Evolutionary conservation across 768 basidiomycete genomes (phyloP).

Genomic region (Gloeophyllum trabeum): DNA sequence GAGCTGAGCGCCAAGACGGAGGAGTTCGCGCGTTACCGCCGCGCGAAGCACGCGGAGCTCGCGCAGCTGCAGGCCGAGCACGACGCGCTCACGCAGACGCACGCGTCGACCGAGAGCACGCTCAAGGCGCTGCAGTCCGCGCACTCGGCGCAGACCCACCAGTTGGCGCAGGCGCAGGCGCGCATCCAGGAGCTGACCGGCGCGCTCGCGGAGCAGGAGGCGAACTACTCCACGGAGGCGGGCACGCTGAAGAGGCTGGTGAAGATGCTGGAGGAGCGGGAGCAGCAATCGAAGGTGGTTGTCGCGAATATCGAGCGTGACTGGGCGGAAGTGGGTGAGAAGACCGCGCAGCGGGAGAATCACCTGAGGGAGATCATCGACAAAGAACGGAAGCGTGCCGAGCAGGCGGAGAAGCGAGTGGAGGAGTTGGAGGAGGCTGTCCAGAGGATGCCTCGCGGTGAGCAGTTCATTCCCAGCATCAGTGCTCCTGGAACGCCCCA

Average conservation of each 20-base stretch:
- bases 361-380: conserved; percentile 60
- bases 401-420: conserved; percentile 59
- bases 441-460: conserved; percentile 61
- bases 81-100: conserved; percentile 60
- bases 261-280: conserved; percentile 78
- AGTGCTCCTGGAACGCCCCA: conserved; percentile 9
- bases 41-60: conserved; percentile 70
- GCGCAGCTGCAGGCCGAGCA: conserved; percentile 65
- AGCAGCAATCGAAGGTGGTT: conserved; percentile 73
- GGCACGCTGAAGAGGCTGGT: conserved; percentile 66
- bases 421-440: conserved; percentile 67
- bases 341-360: conserved; percentile 56
- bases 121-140: conserved; percentile 66
- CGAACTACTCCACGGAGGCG: conserved; percentile 70
- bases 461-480: conserved; percentile 46
- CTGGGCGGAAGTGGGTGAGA: conserved; percentile 64
- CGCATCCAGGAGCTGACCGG: conserved; percentile 67
- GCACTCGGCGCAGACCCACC: conserved; percentile 59
- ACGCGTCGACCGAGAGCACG: conserved; percentile 53
- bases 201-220: conserved; percentile 77
- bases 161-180: conserved; percentile 66
- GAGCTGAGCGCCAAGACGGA: conserved; percentile 69
- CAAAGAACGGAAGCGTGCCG: conserved; percentile 55
- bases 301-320: conserved; percentile 78
- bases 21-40: conserved; percentile 75